A percentile compares a stretch with the other conserved stretches of the same genome.
phyloP scores from a whole-genome alignment of 129 eudicot genomes.

The Helichrysum umbraculigerum region DNA sequence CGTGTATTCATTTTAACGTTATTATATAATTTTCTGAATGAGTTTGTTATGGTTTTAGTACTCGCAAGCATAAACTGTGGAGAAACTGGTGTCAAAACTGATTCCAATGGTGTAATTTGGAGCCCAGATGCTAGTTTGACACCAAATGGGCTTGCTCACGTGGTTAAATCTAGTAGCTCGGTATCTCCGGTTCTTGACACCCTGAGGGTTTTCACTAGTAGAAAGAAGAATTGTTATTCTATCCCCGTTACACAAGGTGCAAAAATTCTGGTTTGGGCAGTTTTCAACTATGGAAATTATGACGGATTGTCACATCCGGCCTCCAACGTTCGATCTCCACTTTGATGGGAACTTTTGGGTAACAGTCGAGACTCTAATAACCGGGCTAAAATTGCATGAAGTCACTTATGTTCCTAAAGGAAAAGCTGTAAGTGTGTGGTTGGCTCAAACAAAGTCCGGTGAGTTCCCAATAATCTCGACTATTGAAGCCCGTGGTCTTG shows the following conservation, averaged over 20 bases:
- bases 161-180: slow-evolving; percentile 13
- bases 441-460: slow-evolving; percentile 6
- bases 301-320: slow-evolving; percentile 38
- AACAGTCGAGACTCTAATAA: too few relatives aligned
- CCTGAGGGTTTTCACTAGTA: slow-evolving; percentile 29
- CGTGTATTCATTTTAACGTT: background rate
- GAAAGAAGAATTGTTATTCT: slow-evolving; percentile 31
- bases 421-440: too few relatives aligned
- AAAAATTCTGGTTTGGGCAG: slow-evolving; percentile 29
- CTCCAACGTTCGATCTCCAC: background rate
- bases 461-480: slow-evolving; percentile 40
- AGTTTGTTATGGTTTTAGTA: slow-evolving; percentile 17
- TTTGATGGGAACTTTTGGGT: too few relatives aligned
- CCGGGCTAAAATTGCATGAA: too few relatives aligned
- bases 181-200: slow-evolving; percentile 22
- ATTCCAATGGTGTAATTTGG: slow-evolving; percentile 20
- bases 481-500: slow-evolving; percentile 36
- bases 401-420: too few relatives aligned
- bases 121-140: background rate
- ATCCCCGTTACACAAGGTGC: slow-evolving; percentile 16
- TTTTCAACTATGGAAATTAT: slow-evolving; percentile 41
- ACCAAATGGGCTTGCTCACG: slow-evolving; percentile 24
- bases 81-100: background rate
- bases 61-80: slow-evolving; percentile 38
- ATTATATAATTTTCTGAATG: background rate